These are phyloP conservation scores for Wickerhamiella parazyma DNA, from an alignment of 805 yeast species.

Conservation along the genomic window DNA sequence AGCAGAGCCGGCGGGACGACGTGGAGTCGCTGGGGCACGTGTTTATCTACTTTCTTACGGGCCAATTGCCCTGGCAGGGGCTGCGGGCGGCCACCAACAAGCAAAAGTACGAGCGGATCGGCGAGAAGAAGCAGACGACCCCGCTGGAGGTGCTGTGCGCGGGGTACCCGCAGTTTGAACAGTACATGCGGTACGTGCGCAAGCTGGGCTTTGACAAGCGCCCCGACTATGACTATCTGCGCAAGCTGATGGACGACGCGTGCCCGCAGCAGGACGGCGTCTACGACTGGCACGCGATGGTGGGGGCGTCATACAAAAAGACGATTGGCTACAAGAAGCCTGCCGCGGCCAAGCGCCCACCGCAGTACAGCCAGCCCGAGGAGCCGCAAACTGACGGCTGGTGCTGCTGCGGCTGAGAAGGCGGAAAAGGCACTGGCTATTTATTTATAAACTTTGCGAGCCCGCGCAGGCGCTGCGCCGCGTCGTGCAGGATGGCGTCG, in stretches of 20 bases:
- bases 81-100: conserved; percentile 94
- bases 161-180: conserved; percentile 89
- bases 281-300: conserved; percentile 81
- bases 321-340: conserved; percentile 44
- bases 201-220: conserved; percentile 81
- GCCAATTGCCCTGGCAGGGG: conserved; percentile 98
- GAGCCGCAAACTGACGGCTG: background rate
- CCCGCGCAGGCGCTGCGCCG: conserved; percentile 59
- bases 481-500: conserved; percentile 64
- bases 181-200: conserved; percentile 78
- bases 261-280: conserved; percentile 66
- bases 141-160: conserved; percentile 72
- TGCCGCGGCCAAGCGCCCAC: background rate
- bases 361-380: background rate
- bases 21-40: conserved; percentile 94
- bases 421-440: background rate
- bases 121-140: conserved; percentile 87
- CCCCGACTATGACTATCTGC: conserved; percentile 83
- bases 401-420: background rate
- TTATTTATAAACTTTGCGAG: conserved; percentile 43
- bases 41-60: conserved; percentile 73
- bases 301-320: conserved; percentile 57
- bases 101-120: conserved; percentile 93
- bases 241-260: conserved; percentile 65
- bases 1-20: conserved; percentile 92